Percentiles rank a stretch among this genome's conserved stretches.
Evolutionary conservation across 192 early-diverging fungal genomes (phyloP).

Genomic region (Mortierella hygrophila): DNA sequence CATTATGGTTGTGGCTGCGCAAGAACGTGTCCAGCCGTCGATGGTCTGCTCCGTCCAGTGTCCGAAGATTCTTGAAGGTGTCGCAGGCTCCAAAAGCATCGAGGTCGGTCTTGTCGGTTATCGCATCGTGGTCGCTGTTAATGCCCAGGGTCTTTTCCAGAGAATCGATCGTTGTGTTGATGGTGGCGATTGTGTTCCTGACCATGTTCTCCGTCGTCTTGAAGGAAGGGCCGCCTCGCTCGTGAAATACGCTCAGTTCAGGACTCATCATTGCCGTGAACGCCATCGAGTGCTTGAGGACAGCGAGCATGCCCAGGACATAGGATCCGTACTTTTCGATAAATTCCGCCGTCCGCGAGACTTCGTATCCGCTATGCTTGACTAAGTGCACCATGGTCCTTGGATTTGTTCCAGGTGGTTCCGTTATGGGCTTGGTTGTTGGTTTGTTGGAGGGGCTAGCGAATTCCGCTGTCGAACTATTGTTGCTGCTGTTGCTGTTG

Average conservation of each 20-base stretch:
- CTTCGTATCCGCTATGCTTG: slow-evolving; percentile 9
- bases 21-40: slow-evolving; percentile 21
- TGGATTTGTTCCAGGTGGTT: not conserved
- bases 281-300: slow-evolving; percentile 8
- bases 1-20: slow-evolving; percentile 13
- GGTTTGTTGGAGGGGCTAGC: not conserved
- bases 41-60: slow-evolving; percentile 26
- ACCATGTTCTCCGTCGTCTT: not conserved
- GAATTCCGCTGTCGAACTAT: not conserved
- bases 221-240: not conserved
- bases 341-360: not conserved
- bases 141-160: not conserved
- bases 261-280: not conserved
- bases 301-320: slow-evolving; percentile 13
- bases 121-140: not conserved
- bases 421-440: not conserved
- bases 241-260: not conserved
- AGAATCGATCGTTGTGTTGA: slow-evolving; percentile 14
- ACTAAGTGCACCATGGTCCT: slow-evolving; percentile 1
- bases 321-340: slow-evolving; percentile 24
- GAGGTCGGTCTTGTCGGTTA: not conserved
- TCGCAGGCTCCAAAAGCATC: not conserved
- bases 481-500: not conserved
- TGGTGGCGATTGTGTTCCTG: not conserved
- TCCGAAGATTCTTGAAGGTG: slow-evolving; percentile 9